Conservation (phyloP, 306 rosid genomes). For the Quercus bicolor region DNA sequence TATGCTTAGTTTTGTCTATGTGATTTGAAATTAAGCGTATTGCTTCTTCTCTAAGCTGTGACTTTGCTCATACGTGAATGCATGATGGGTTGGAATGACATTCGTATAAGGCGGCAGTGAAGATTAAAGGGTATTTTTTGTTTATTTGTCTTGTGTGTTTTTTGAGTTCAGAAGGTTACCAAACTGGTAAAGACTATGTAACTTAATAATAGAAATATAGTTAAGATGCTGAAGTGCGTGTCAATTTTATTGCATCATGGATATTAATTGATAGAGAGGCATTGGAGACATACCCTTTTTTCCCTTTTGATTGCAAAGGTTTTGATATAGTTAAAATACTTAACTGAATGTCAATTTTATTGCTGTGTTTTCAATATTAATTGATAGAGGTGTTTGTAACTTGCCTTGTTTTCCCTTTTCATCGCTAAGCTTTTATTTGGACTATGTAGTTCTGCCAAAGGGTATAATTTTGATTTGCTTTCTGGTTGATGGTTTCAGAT, state of each 20-base stretch:
- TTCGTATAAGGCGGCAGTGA: background rate
- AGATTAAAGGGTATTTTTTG: background rate
- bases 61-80: background rate
- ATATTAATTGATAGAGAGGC: background rate
- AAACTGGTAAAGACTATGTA: background rate
- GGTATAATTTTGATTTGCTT: background rate
- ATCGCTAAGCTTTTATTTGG: background rate
- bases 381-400: background rate
- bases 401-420: background rate
- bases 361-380: background rate
- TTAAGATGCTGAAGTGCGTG: background rate
- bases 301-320: background rate
- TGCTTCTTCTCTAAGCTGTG: background rate
- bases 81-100: background rate
- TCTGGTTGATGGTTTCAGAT: slow-evolving; percentile 47
- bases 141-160: background rate
- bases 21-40: background rate
- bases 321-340: background rate
- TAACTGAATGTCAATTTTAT: no score
- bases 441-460: no score
- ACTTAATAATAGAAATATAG: background rate
- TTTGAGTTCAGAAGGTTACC: background rate
- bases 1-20: background rate
- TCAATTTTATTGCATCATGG: background rate
- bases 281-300: background rate